Conservation (phyloP, 2,329 filamentous ascomycete species). For the Acephala macrosclerotiorum region DNA sequence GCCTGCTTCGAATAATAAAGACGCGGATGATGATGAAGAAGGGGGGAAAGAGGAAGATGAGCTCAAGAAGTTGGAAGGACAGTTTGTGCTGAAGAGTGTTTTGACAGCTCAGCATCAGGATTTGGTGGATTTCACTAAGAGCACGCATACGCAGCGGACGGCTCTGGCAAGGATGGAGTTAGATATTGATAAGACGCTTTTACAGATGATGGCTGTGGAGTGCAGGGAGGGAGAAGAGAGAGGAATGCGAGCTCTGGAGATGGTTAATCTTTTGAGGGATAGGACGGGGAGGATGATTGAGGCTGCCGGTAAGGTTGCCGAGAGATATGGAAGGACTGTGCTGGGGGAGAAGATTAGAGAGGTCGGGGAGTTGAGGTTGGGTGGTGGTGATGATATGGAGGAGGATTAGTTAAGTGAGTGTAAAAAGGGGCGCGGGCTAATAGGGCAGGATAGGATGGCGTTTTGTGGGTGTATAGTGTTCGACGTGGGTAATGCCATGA, state of each 20-base stretch:
- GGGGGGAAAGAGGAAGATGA: conserved; percentile 54
- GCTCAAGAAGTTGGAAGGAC: conserved; percentile 75
- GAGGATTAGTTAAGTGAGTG: conserved; percentile 35
- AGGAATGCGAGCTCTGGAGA: conserved; percentile 93
- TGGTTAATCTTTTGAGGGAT: conserved; percentile 87
- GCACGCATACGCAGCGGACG: conserved; percentile 68
- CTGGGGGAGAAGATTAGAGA: conserved; percentile 91
- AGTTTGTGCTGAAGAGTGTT: conserved; percentile 78
- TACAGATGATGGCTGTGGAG: conserved; percentile 89
- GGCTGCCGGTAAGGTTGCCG: conserved; percentile 87
- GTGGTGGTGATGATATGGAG: conserved; percentile 37
- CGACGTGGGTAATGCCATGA: conserved; percentile 9
- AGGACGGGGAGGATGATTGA: conserved; percentile 88
- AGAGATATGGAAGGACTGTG: conserved; percentile 80
- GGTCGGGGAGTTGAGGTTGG: conserved; percentile 67
- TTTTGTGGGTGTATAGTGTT: conserved; percentile 14
- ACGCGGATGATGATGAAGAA: conserved; percentile 46
- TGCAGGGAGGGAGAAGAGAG: conserved; percentile 92
- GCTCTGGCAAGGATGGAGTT: conserved; percentile 77
- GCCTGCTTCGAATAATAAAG: conserved; percentile 45
- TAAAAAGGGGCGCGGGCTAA: neutral
- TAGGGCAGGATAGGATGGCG: conserved; percentile 3
- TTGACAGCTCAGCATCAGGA: conserved; percentile 79
- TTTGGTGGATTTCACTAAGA: conserved; percentile 71
- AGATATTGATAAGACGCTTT: conserved; percentile 86